phyloP scores from a whole-genome alignment of 2,329 filamentous ascomycete genomes.

The Pseudocercospora macadamiae region DNA sequence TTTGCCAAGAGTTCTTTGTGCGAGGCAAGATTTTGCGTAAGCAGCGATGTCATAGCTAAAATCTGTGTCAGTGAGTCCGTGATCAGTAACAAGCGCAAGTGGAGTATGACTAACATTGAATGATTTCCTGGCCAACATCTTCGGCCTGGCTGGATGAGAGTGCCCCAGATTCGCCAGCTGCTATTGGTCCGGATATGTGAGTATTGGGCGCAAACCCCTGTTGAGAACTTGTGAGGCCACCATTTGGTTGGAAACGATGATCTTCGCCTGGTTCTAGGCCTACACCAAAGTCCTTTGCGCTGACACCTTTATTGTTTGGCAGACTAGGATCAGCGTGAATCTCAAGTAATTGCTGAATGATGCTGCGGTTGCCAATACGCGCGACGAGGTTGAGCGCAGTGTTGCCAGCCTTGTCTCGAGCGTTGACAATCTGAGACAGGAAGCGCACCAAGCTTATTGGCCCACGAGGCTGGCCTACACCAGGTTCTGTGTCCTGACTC shows the following conservation, averaged over 20 bases:
- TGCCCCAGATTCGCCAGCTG: constrained; percentile 45
- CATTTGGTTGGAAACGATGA: constrained; percentile 26
- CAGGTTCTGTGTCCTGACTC: constrained; percentile 31
- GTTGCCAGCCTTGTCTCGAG: constrained; percentile 90
- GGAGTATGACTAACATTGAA: constrained; percentile 65
- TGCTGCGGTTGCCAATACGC: constrained; percentile 87
- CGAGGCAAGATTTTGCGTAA: constrained; percentile 75
- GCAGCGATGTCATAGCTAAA: constrained; percentile 76
- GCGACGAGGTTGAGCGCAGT: constrained; percentile 94
- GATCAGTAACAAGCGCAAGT: not conserved
- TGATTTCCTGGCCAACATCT: constrained; percentile 79
- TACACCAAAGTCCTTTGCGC: constrained; percentile 93
- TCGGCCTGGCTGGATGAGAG: constrained; percentile 54
- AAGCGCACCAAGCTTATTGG: constrained; percentile 89
- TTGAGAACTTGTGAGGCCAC: constrained; percentile 25
- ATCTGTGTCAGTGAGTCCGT: constrained; percentile 27
- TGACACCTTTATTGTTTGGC: constrained; percentile 83
- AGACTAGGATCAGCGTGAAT: constrained; percentile 93
- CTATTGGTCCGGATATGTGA: constrained; percentile 18
- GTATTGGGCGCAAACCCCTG: constrained; percentile 17
- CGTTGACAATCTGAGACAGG: constrained; percentile 96
- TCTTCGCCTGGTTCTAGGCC: constrained; percentile 64
- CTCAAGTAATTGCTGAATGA: constrained; percentile 94
- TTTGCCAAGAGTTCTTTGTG: constrained; percentile 79
- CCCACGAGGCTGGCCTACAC: constrained; percentile 43